These are phyloP conservation scores for Penicillium simplicissimum DNA, from an alignment of 495 filamentous ascomycete species.

Conservation along the genomic window DNA sequence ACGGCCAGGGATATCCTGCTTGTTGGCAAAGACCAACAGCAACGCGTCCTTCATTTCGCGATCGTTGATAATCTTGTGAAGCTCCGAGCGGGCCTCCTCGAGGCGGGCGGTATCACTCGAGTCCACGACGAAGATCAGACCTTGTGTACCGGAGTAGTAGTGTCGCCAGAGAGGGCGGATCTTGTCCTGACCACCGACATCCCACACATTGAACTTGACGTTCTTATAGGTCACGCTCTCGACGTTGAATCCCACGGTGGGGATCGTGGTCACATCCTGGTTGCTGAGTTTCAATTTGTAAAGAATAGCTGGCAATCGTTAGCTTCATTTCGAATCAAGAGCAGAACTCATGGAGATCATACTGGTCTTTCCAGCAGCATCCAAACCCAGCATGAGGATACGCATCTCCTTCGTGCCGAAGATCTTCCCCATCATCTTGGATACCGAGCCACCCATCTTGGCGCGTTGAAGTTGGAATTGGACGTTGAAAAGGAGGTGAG, in stretches of 20 bases:
- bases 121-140: slow-evolving; percentile 96
- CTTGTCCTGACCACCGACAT: slow-evolving; percentile 99
- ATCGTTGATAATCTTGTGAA: slow-evolving; percentile 95
- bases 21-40: slow-evolving; percentile 95
- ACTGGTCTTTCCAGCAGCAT: slow-evolving; percentile 98
- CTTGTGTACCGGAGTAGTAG: slow-evolving; percentile 98
- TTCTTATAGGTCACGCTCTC: slow-evolving; percentile 99
- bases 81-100: slow-evolving; percentile 84
- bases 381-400: slow-evolving; percentile 94
- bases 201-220: slow-evolving; percentile 99
- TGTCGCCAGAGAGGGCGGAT: slow-evolving; percentile 97
- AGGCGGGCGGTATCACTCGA: slow-evolving; percentile 83
- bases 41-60: slow-evolving; percentile 97
- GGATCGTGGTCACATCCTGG: slow-evolving; percentile 98
- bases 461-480: slow-evolving; percentile 23
- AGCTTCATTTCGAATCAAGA: slow-evolving; percentile 6
- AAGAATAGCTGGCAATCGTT: slow-evolving; percentile 69
- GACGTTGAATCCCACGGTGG: slow-evolving; percentile 98
- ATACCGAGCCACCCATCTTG: slow-evolving; percentile 76
- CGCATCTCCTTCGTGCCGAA: slow-evolving; percentile 99
- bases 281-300: slow-evolving; percentile 96
- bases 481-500: slow-evolving; percentile 6
- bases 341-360: slow-evolving; percentile 21
- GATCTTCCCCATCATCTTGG: slow-evolving; percentile 93
- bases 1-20: slow-evolving; percentile 91